Conservation (phyloP, 768 basidiomycete genomes). For the Russula abietina region DNA sequence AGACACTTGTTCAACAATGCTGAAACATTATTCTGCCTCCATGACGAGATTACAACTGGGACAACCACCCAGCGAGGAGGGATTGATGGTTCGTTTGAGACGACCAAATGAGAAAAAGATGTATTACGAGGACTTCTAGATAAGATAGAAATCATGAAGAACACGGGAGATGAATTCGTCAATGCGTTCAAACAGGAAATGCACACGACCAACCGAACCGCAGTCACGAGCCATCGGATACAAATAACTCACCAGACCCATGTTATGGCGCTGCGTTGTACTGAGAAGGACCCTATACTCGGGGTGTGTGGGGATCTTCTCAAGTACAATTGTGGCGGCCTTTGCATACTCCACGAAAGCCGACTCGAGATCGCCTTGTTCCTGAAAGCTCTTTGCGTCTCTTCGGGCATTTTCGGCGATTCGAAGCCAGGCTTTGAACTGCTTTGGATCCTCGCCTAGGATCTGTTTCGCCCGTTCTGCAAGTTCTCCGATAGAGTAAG, state of each 20-base stretch:
- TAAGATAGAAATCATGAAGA: background rate
- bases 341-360: constrained; percentile 68
- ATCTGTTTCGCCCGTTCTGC: constrained; percentile 53
- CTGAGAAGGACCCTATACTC: constrained; percentile 56
- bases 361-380: constrained; percentile 54
- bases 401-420: constrained; percentile 57
- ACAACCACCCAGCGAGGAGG: background rate
- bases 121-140: background rate
- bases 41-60: background rate
- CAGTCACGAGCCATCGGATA: background rate
- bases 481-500: constrained; percentile 59
- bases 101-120: background rate
- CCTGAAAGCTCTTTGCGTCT: constrained; percentile 28
- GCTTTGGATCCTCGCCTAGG: constrained; percentile 50
- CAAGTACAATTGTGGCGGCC: constrained; percentile 72
- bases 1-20: background rate
- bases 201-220: constrained; percentile 3
- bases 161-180: background rate
- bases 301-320: constrained; percentile 67
- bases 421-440: constrained; percentile 62
- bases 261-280: constrained; percentile 55
- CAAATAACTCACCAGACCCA: constrained; percentile 54
- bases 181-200: background rate
- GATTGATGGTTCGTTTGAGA: background rate
- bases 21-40: background rate